Percentiles rank a stretch among this genome's conserved stretches.
Conservation (phyloP, 257 asterid genomes). For the Hygrophila difformis region DNA sequence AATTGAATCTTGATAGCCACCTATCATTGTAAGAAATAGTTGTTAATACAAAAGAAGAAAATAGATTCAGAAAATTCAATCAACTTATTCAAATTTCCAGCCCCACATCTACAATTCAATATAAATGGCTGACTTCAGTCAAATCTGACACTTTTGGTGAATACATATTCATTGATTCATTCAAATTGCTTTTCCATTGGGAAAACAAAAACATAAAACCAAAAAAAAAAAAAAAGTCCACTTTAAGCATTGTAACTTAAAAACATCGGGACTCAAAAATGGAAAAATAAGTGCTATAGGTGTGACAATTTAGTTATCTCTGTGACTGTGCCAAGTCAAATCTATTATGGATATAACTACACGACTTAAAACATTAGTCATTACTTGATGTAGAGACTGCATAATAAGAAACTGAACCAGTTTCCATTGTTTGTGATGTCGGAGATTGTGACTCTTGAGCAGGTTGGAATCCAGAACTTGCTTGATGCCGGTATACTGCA, state of each 20-base stretch:
- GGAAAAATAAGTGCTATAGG: background rate
- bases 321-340: conserved; percentile 8
- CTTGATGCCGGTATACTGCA: conserved; percentile 65
- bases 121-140: background rate
- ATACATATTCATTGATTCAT: background rate
- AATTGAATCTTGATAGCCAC: conserved; percentile 31
- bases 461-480: conserved; percentile 50
- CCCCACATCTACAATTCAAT: too few species aligned
- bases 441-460: conserved; percentile 33
- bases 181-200: background rate
- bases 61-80: conserved; percentile 7
- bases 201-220: background rate
- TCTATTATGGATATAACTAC: background rate
- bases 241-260: conserved; percentile 1
- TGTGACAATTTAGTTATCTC: conserved; percentile 7
- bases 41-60: conserved; percentile 5
- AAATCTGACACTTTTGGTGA: background rate
- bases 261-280: background rate
- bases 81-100: background rate
- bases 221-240: conserved; percentile 1
- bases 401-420: conserved; percentile 32
- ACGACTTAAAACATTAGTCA: background rate
- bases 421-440: conserved; percentile 19
- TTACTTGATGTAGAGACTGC: conserved; percentile 35
- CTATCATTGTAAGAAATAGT: conserved; percentile 31